phyloP scores from a whole-genome alignment of 192 early-diverging fungal species.

The Rhizoclosmatium sp. region DNA sequence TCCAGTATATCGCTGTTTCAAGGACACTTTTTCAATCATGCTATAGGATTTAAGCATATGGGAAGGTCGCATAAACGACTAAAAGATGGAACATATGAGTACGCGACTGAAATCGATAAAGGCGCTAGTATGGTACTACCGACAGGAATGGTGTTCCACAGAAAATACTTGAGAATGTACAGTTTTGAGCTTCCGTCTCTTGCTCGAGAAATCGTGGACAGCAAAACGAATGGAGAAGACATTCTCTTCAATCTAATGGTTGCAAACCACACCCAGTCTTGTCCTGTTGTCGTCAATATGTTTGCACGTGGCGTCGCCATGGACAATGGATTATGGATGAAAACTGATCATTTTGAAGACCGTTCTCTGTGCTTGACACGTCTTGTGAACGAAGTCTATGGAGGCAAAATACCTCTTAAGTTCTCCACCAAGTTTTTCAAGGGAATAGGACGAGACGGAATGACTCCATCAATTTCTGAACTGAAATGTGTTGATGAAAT shows the following conservation, averaged over 20 bases:
- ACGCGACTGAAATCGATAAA: not conserved
- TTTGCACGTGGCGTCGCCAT: slow-evolving; percentile 23
- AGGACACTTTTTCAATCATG: slow-evolving; percentile 33
- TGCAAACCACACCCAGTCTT: slow-evolving; percentile 35
- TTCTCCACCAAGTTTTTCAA: slow-evolving; percentile 19
- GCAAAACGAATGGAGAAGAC: slow-evolving; percentile 44
- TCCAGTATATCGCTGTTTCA: slow-evolving; percentile 36
- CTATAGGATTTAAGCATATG: slow-evolving; percentile 44
- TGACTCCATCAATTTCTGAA: slow-evolving; percentile 22
- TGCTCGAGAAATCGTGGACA: slow-evolving; percentile 42
- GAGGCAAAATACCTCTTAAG: slow-evolving; percentile 32
- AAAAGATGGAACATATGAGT: slow-evolving; percentile 23
- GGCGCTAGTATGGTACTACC: slow-evolving; percentile 42
- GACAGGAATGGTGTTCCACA: slow-evolving; percentile 43
- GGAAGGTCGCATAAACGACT: slow-evolving; percentile 22
- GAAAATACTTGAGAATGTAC: slow-evolving; percentile 43
- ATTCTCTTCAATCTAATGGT: slow-evolving; percentile 51
- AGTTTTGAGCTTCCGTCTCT: slow-evolving; percentile 18
- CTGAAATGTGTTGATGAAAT: slow-evolving; percentile 12
- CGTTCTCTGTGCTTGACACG: slow-evolving; percentile 18
- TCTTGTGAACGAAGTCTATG: slow-evolving; percentile 37
- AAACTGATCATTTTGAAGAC: slow-evolving; percentile 28
- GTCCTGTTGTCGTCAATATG: slow-evolving; percentile 43
- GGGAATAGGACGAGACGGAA: slow-evolving; percentile 20
- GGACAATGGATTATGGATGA: slow-evolving; percentile 32